Base-by-base conservation (phyloP, 768 basidiomycete genomes). In the Boletus rubescentipes region DNA sequence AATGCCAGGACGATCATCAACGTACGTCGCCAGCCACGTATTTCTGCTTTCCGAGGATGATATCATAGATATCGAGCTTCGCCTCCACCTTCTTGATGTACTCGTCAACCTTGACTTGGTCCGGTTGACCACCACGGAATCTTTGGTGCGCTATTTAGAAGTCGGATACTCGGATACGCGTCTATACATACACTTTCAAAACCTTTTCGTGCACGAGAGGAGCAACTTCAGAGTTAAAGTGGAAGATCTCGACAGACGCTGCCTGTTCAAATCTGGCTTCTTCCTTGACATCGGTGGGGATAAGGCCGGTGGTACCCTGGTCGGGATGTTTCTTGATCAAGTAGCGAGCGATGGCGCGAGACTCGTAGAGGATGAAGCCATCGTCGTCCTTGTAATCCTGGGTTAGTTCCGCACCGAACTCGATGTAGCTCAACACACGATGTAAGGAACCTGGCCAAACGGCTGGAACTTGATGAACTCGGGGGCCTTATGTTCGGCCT, bases 311-410 rank as follows among this genome's bases (percentile, higher is more conserved):
- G 5, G 78, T 73, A 20, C 83, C 83, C 54, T 83, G 77, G 45
- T 70, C 53, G 8, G 77, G 63, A 59, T 83, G 81, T 66, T 86
- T 86, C 36, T 67, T 65, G 34, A 74, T 79, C 60, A 87, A 61
- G 64, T 88, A 89, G 14, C 81, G 78, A 35, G 63, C 67, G 55
- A 88, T 86, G 1, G 85, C 85, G 14, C 84, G 80, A 37, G 78
- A 78, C 61, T 86, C 85, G 65, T 77, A 87, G 26, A 90, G 59
- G 51, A 79, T 71, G 67, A 86, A 81, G 5, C 84, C 86, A 37
- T 83, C 84, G 23, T 87, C 85, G 46, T 83, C 74, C 78, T 80
- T 30, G 21, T 14, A 4, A 42, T 35, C 32, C 2, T 1, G 0
- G 1, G 34, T 59, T 21, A 59, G 49, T n/a, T 1, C 20, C 11